Evolutionary conservation across 306 rosid species (phyloP), one percentile per base, ranked within the genome.

Genomic region (Trifolium fragiferum): DNA sequence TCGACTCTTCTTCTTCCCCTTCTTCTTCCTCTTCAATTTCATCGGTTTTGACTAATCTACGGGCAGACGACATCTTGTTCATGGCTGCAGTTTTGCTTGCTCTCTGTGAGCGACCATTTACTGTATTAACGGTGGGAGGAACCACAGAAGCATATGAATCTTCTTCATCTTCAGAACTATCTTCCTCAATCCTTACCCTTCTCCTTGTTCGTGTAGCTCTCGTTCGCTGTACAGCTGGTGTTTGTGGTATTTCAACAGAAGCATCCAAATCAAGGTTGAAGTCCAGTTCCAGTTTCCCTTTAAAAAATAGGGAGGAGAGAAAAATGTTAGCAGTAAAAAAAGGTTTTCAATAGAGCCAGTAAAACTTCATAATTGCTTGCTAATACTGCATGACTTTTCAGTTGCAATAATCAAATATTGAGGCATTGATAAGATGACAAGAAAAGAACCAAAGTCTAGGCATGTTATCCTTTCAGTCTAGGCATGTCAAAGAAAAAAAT

Each of bases 81-180:
- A 94, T 47, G 30, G 99, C 96, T 46, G 87, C 93, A 33, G 97
- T 87, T 84, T 92, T 94, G 78, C 99, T 94, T 74, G 91, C 96
- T 74, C 99, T 90, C 83, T 88, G 90, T 14, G 97, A 88, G 54
- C 95, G 93, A 51, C 82, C 53, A 66, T 63, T 57, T 30, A 75
- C 44, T 1, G 91, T 68, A 63, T 72, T 82, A 35, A 79, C 54
- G 68, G 70, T 38, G n/a, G 44, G 63, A 70, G 96, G 89, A 50
- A 83, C 88, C 32, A 63, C 83, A 20, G 96, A 87, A 70, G 81
- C 82, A 13, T 89, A 84, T 7, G 88, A 87, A 78, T 18, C 73
- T 70, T 89, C 91, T 70, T 90, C 89, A 41, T 93, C 96, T 16
- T 93, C 97, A 41, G 90, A 86, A 77, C 92, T 87, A 65, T 76